Evolutionary conservation across 1,139 yeast species (phyloP).

Genomic region (Hanseniaspora sp.): DNA sequence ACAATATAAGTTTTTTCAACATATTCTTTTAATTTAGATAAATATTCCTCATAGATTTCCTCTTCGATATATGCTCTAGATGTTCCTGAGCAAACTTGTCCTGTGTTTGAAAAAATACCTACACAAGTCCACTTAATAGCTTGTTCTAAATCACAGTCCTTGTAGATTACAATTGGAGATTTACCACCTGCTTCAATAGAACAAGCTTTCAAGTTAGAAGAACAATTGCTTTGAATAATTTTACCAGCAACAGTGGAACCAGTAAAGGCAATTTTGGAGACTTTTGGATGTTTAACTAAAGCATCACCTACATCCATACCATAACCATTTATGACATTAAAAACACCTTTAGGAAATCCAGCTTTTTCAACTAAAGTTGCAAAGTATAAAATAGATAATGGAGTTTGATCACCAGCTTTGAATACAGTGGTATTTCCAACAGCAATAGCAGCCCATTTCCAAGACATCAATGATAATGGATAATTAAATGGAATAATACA

Average conservation of each 20-base stretch:
- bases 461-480: slow-evolving; percentile 56
- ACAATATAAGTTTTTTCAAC: slow-evolving; percentile 39
- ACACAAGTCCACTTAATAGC: slow-evolving; percentile 79
- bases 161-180: slow-evolving; percentile 61
- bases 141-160: slow-evolving; percentile 63
- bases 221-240: slow-evolving; percentile 48
- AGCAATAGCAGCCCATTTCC: slow-evolving; percentile 66
- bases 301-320: slow-evolving; percentile 50
- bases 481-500: slow-evolving; percentile 64
- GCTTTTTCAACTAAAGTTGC: slow-evolving; percentile 48
- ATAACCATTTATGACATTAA: slow-evolving; percentile 48
- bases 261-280: slow-evolving; percentile 60
- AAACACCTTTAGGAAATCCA: slow-evolving; percentile 64
- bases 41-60: slow-evolving; percentile 54
- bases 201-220: slow-evolving; percentile 54
- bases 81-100: slow-evolving; percentile 86
- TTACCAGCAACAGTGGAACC: slow-evolving; percentile 51
- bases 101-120: slow-evolving; percentile 76
- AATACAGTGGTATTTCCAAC: slow-evolving; percentile 57
- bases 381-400: slow-evolving; percentile 47
- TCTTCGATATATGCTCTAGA: slow-evolving; percentile 72
- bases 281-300: slow-evolving; percentile 44
- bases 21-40: slow-evolving; percentile 34
- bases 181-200: slow-evolving; percentile 94
- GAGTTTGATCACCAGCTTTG: slow-evolving; percentile 59